A percentile compares a stretch with the other conserved stretches of the same genome.
Evolutionary conservation across 139 green algal genomes (phyloP).

Genomic region (Ostreobium quekettii): DNA sequence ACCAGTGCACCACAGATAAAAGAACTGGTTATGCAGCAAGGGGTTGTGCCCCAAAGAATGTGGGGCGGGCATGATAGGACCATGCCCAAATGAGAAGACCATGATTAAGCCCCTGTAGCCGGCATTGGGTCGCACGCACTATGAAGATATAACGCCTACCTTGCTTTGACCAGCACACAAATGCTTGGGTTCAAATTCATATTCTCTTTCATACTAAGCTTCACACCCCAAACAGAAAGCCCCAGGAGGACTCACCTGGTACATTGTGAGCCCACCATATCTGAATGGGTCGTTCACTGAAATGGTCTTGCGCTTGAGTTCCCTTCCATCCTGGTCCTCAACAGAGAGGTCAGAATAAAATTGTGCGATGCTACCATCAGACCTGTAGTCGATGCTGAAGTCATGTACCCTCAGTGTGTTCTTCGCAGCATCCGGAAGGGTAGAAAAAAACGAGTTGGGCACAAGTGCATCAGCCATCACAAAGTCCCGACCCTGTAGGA

Average conservation of each 20-base stretch:
- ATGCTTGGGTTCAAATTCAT: no score
- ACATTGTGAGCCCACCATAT: constrained; percentile 71
- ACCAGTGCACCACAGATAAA: no score
- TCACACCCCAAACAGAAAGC: constrained; percentile 5
- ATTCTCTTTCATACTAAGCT: background rate
- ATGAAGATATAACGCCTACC: no score
- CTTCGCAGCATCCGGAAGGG: constrained; percentile 27
- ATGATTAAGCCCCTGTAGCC: no score
- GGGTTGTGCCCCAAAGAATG: no score
- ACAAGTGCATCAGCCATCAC: constrained; percentile 26
- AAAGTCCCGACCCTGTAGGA: constrained; percentile 37
- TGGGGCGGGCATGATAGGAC: no score
- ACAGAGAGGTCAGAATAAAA: constrained; percentile 82
- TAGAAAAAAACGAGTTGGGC: constrained; percentile 24
- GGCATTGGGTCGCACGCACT: no score
- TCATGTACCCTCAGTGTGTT: constrained; percentile 70
- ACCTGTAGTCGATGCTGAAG: constrained; percentile 89
- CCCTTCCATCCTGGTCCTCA: constrained; percentile 26
- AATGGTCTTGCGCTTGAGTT: constrained; percentile 63
- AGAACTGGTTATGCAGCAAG: no score
- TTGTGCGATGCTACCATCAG: constrained; percentile 78
- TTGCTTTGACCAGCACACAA: no score
- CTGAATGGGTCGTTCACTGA: constrained; percentile 92
- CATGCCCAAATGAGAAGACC: no score
- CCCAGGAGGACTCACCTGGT: constrained; percentile 36